Conservation (phyloP, 345 rosid species). For the Rhizophora mangle region DNA sequence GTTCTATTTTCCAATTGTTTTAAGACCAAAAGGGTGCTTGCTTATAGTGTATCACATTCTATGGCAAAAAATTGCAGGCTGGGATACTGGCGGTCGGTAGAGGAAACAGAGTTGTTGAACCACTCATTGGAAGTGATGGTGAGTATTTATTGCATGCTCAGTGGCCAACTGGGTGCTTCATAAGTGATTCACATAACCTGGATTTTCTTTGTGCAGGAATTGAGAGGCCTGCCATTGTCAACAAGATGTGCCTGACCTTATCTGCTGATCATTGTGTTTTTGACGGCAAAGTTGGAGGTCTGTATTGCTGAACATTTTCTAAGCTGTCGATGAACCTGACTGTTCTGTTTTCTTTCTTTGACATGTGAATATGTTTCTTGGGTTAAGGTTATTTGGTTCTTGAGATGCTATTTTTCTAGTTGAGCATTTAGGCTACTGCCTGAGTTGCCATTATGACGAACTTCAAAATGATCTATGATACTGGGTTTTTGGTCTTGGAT, state of each 20-base stretch:
- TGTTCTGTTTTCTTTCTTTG: background rate
- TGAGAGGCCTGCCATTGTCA: conserved; percentile 64
- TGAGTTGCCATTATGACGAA: no score
- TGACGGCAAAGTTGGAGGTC: conserved; percentile 94
- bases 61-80: conserved; percentile 39
- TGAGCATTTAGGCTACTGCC: no score
- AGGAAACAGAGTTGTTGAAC: conserved; percentile 85
- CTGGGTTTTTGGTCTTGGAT: background rate
- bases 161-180: background rate
- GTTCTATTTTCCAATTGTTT: no score
- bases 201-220: conserved; percentile 44
- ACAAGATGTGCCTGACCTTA: conserved; percentile 78
- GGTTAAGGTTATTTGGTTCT: no score
- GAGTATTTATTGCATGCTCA: conserved; percentile 17
- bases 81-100: conserved; percentile 95
- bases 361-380: background rate
- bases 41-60: background rate
- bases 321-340: background rate
- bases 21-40: background rate
- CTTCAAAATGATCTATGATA: no score
- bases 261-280: conserved; percentile 95
- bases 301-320: conserved; percentile 2
- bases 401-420: no score
- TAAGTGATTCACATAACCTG: background rate
- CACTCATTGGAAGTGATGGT: conserved; percentile 69